Conservation (phyloP, 2,329 filamentous ascomycete species). For the Tolypocladium amazonense region DNA sequence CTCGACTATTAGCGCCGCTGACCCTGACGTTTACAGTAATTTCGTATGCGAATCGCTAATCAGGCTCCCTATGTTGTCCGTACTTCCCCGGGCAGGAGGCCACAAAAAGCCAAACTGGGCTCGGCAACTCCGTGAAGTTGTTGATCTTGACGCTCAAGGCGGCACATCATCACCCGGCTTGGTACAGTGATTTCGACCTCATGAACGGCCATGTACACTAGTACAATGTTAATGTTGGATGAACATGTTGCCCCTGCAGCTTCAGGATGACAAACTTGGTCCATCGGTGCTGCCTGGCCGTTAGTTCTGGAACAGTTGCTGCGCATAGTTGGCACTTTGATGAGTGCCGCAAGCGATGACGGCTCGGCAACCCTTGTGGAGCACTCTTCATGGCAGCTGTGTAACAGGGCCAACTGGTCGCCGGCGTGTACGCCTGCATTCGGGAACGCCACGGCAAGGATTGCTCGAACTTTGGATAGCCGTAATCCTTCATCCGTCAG, state of each 20-base stretch:
- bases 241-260: neutral
- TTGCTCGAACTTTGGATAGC: neutral
- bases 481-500: conserved; percentile 1
- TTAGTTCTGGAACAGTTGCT: neutral
- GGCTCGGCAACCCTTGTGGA: neutral
- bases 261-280: neutral
- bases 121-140: neutral
- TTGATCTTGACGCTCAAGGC: neutral
- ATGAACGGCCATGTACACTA: neutral
- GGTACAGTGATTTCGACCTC: neutral
- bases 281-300: neutral
- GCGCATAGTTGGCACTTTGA: neutral
- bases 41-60: neutral
- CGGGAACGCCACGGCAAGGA: neutral
- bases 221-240: neutral
- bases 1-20: neutral
- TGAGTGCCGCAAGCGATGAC: neutral
- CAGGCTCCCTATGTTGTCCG: neutral
- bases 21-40: neutral
- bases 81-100: neutral
- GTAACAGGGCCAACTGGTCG: neutral
- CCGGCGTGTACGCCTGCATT: neutral
- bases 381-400: neutral
- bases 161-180: neutral
- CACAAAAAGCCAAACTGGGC: neutral